These are phyloP conservation scores for Ligustrum vulgare DNA, from an alignment of 257 asterid species.

Conservation along the genomic window DNA sequence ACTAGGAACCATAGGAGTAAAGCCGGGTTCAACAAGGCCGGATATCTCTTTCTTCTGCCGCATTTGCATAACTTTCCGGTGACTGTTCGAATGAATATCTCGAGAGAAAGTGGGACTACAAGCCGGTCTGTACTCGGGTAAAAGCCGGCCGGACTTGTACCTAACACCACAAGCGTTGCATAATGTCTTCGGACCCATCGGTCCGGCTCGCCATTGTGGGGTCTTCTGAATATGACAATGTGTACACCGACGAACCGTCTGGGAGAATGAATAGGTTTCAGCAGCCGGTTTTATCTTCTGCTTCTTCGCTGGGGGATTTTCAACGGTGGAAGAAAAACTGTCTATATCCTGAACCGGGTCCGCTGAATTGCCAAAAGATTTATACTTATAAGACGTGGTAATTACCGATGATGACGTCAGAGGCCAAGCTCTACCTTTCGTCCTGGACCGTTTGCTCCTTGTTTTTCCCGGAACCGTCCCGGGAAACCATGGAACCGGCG, in stretches of 20 bases:
- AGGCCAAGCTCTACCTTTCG: constrained; percentile 47
- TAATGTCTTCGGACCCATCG: constrained; percentile 56
- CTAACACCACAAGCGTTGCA: constrained; percentile 70
- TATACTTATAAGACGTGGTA: constrained; percentile 40
- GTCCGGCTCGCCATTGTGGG: constrained; percentile 79
- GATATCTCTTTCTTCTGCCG: constrained; percentile 50
- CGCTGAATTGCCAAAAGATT: constrained; percentile 46
- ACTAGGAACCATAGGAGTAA: constrained; percentile 32
- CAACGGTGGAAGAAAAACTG: constrained; percentile 38
- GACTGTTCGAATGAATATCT: constrained; percentile 59
- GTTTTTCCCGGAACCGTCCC: constrained; percentile 43
- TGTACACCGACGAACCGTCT: constrained; percentile 52
- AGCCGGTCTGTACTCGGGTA: constrained; percentile 70
- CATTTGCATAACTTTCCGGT: constrained; percentile 66
- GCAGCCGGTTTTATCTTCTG: constrained; percentile 28
- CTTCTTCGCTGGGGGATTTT: constrained; percentile 36
- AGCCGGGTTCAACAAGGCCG: constrained; percentile 32
- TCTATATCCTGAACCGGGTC: constrained; percentile 40
- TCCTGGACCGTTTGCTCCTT: constrained; percentile 53
- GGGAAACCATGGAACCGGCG: constrained; percentile 33
- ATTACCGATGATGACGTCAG: constrained; percentile 43
- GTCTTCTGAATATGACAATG: constrained; percentile 65
- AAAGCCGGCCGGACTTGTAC: constrained; percentile 60
- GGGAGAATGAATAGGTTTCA: constrained; percentile 19
- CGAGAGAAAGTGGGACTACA: constrained; percentile 63